A percentile compares a stretch with the other conserved stretches of the same genome.
Conservation (phyloP, 805 yeast genomes). For the Millerozyma miso region DNA sequence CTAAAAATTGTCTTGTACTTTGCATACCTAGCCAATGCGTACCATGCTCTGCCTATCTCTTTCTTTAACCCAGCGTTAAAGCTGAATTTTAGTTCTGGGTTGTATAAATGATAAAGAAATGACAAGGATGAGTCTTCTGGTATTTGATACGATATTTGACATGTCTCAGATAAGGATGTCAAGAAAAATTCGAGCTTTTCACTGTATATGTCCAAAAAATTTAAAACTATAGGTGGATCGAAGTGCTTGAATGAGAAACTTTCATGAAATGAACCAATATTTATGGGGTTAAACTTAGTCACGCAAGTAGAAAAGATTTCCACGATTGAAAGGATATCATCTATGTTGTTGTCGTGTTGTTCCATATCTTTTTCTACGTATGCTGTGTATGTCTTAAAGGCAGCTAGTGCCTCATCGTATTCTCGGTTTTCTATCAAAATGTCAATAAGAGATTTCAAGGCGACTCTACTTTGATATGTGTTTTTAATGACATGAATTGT, state of each 20-base stretch:
- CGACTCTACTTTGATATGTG: slow-evolving; percentile 34
- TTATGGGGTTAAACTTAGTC: slow-evolving; percentile 33
- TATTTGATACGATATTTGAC: slow-evolving; percentile 27
- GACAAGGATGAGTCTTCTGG: slow-evolving; percentile 19
- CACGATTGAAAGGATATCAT: slow-evolving; percentile 30
- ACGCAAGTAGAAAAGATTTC: slow-evolving; percentile 32
- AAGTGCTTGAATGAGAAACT: not conserved
- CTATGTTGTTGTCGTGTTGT: slow-evolving; percentile 24
- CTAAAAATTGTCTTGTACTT: slow-evolving; percentile 24
- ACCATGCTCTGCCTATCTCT: slow-evolving; percentile 35
- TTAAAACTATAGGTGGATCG: slow-evolving; percentile 11
- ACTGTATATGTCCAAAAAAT: slow-evolving; percentile 13
- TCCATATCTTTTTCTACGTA: slow-evolving; percentile 32
- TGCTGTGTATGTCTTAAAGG: slow-evolving; percentile 32
- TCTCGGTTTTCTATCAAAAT: slow-evolving; percentile 30
- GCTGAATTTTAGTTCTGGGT: slow-evolving; percentile 24
- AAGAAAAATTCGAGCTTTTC: slow-evolving; percentile 22
- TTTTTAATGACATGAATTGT: slow-evolving; percentile 26
- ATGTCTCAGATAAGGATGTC: slow-evolving; percentile 14
- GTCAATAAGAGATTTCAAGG: slow-evolving; percentile 28
- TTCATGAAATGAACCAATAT: not conserved
- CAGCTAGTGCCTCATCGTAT: slow-evolving; percentile 42
- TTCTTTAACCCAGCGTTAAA: slow-evolving; percentile 25
- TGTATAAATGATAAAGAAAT: slow-evolving; percentile 33
- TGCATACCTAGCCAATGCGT: slow-evolving; percentile 28